Base-by-base conservation (phyloP, 805 yeast species). In the Isabelozyma pseudorhagii region DNA sequence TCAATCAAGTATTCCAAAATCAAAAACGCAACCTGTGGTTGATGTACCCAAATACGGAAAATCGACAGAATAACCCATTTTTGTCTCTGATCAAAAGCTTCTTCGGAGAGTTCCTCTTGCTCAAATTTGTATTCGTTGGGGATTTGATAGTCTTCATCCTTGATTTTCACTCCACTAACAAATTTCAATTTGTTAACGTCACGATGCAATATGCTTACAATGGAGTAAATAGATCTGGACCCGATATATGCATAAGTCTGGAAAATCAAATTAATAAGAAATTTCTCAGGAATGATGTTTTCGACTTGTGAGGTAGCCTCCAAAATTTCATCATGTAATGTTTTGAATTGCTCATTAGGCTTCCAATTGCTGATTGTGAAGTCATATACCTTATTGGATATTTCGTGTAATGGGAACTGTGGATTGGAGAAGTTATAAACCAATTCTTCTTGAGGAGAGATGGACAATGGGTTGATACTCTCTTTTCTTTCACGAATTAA, bases 171-270 rank as follows among this genome's bases (percentile, higher is more conserved):
- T 2, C 78, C 78, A 49, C 70, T 62, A 47, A 71, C 54, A 54
- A 55, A 71, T 55, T 67, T 71, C 55, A 74, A 61, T 55, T 74
- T 74, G 45, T 62, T 67, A 39, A 72, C 56, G 50, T 74, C 79
- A 49, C 79, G 64, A 38, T 69, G 61, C 44, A 74, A 55, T 27
- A 74, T 66, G 52, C 72, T 67, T 11, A 74, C 75, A 31, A 72
- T 74, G 1, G 79, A 74, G 55, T 72, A 89, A 41, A 92, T 78
- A 0, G 97, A 92, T 62, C 97, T 80, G 44, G 90, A 85, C 11
- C 98, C 97, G 50, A 90, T 84, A 56, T 84, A 84, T 43, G 93
- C 87, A 46, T 89, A 77, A 0, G 86, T 75, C 60, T 89, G 93
- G 58, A 85, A 77, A 11, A 90, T 67, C 13, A 88, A 68, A 28